Evolutionary conservation across 2,329 filamentous ascomycete species (phyloP), one percentile per base, ranked within the genome.

Genomic region (Xylariomycetidae sp.): DNA sequence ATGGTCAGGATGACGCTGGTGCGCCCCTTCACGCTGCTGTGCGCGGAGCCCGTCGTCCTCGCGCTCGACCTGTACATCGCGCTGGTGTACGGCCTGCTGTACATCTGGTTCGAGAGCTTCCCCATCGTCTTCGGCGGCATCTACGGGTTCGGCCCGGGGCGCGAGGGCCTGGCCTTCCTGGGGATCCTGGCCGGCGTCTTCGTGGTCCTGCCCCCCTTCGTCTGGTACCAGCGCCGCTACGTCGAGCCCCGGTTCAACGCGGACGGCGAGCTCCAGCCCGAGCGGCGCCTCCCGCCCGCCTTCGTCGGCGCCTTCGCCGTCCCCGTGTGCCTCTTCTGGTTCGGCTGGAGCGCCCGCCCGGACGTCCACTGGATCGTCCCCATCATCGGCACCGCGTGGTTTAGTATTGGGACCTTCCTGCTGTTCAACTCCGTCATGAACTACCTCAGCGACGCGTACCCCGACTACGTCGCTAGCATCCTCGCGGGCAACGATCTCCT

Each of bases 271-370:
- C 46, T 60, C 25, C 75, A 80, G 58, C 80, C 80, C n/a, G 80
- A 85, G 56, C 81, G 72, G 61, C 69, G 79, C 37, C 65, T 85
- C 20, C 74, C 77, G 23, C 72, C 78, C 30, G 62, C 67, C 6
- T 69, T 74, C 28, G 53, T 65, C 18, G 80, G 80, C 27, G 73
- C 71, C 3, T 61, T 78, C 35, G 60, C 74, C 29, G 61, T 78
- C 2, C 72, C 74, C 0, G 48, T 68, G 14, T 68, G 71, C 8
- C 59, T 79, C 0, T 68, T 77, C 41, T 67, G 70, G 57, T 79
- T 77, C 46, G 74, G 74, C 19, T 79, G 74, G 75, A 62, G 64
- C 1, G 68, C 68, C 0, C 76, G 49, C 5, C 37, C 29, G 24
- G 61, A 53, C 44, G 66, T 82, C 37, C 68, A 76, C 59, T 77